Evolutionary conservation across 1,139 yeast genomes (phyloP), one percentile per base, ranked within the genome.

Genomic region (Pichia norvegensis): DNA sequence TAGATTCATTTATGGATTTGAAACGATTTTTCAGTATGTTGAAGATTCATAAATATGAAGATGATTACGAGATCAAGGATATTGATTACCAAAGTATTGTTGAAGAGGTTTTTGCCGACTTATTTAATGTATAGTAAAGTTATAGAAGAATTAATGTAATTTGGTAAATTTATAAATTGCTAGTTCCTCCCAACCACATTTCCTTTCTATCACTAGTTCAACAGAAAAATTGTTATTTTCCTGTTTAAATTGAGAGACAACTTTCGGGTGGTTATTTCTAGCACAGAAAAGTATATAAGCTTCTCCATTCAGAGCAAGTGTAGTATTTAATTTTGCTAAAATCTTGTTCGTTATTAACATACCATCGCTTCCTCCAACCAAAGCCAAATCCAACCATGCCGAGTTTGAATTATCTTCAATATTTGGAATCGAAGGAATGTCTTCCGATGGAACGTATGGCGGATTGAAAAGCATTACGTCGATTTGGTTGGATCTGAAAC

Each of bases 141-240:
- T 35, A 35, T 35, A 13, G 8, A 35, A 4, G n/a, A 14, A 35
- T 19, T 17, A 14, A 11, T 29, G 33, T 16, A n/a, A 49, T 41
- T 57, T 68, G 13, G 50, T 58, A 52, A 82, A 81, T 51, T 74
- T 70, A 60, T 81, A 72, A 14, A 92, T 82, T 50, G 86, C 76
- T 35, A 92, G 68, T n/a, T 85, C 92, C 63, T 92, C 98, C 96
- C 97, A 87, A 0, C 97, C 97, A 0, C 97, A 96, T 57, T 85
- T 85, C 46, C 96, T 70, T 44, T 72, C 69, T 9, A 78, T 71
- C 2, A 85, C 68, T 21, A 65, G 54, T 6, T 68, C 67, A 0
- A 75, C 78, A 0, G 81, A 81, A 14, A 58, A 55, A 23, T 53
- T 54, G 0, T 25, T 21, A 38, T 52, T 42, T 3, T 36, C 10